Evolutionary conservation across 2,329 filamentous ascomycete genomes (phyloP), one percentile per base, ranked within the genome.

Genomic region (Fusarium sp.): DNA sequence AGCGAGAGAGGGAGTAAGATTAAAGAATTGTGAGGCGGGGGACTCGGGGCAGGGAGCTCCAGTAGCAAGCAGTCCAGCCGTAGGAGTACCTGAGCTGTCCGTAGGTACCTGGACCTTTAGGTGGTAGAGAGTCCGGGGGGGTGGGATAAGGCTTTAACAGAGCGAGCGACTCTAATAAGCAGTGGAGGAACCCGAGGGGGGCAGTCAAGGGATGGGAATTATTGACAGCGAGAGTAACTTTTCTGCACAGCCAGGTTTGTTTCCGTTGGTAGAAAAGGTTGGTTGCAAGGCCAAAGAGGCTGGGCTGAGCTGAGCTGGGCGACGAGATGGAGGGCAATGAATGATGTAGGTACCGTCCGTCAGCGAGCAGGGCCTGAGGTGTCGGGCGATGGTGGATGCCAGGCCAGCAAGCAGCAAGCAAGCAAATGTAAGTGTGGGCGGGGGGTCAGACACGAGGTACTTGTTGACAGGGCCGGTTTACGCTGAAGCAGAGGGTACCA

Each of bases 11-110:
- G 68, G 71, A 73, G 68, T 73, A 73, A 73, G 68, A 73, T 73
- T 72, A 73, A 74, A 72, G 71, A 72, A 73, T 73, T 63, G 64
- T 63, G 60, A 71, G 71, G 68, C 64, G 57, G 71, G 71, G 65
- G 71, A 54, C 45, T 74, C 63, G 57, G 71, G 63, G 60, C 60
- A 52, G 64, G 66, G 63, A 73, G 71, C 71, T 72, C 62, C 56
- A 40, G 58, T 20, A 50, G 71, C 63, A 73, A 64, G 27, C 60
- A 63, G 73, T 67, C 66, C 64, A 40, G 37, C 9, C 38, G 67
- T 60, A 47, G 43, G 30, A 27, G 37, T 61, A 52, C 47, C 47
- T 52, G 25, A 58, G 52, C 33, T 58, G 22, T 58, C 43, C 15
- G 43, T 47, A 47, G 17, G 52, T 56, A 43, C 38, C 38, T 20